Percentiles rank a stretch among this genome's conserved stretches.
Evolutionary conservation across 805 yeast genomes (phyloP).

Genomic region (Candida nonsorbophila): DNA sequence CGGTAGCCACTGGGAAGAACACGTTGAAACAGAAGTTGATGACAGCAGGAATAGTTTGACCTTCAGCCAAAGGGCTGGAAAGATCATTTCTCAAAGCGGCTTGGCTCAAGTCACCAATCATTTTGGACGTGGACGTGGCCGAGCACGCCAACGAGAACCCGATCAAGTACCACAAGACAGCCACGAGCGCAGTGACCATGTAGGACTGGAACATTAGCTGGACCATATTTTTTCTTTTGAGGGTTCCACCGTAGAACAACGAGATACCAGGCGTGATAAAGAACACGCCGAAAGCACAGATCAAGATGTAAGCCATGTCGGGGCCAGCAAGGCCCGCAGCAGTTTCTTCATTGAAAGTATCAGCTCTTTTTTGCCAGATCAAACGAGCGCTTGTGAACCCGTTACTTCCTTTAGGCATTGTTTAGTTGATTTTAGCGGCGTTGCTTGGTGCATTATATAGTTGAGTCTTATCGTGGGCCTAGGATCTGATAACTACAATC

Average conservation of each 20-base stretch:
- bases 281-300: conserved; percentile 46
- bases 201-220: conserved; percentile 41
- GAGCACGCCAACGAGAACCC: conserved; percentile 43
- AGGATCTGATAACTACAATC: no score
- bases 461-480: no score
- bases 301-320: conserved; percentile 47
- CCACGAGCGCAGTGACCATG: conserved; percentile 33
- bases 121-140: conserved; percentile 18
- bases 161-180: conserved; percentile 38
- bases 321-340: conserved; percentile 32
- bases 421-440: no score
- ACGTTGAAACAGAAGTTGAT: conserved; percentile 39
- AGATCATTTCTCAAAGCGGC: conserved; percentile 37
- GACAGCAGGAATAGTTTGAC: conserved; percentile 45
- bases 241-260: conserved; percentile 37
- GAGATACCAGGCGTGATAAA: conserved; percentile 46
- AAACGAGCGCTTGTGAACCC: no score
- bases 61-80: conserved; percentile 37
- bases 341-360: conserved; percentile 31
- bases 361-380: no score
- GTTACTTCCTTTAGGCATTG: no score
- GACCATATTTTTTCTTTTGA: conserved; percentile 37
- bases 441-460: no score
- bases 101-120: conserved; percentile 30
- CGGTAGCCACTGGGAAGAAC: conserved; percentile 45